Conservation (phyloP, 1,139 yeast genomes). For the Diutina scorzettiae region DNA sequence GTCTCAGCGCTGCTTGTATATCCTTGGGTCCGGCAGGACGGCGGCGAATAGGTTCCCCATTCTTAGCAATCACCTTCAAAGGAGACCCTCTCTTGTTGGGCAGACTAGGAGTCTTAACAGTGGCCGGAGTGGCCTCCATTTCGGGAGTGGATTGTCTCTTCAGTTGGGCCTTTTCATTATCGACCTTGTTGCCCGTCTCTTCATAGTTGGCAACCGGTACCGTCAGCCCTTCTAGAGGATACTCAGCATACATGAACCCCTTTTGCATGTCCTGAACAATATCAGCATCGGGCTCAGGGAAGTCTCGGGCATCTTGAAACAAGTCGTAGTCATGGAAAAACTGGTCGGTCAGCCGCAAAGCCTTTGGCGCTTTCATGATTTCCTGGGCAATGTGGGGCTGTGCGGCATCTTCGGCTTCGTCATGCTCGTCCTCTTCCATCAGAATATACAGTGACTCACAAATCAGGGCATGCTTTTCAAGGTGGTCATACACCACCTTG, state of each 20-base stretch:
- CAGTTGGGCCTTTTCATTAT: not conserved
- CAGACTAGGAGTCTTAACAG: not conserved
- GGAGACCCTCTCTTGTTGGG: not conserved
- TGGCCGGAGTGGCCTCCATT: not conserved
- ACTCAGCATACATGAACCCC: slow-evolving; percentile 2
- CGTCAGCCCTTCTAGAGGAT: slow-evolving; percentile 1
- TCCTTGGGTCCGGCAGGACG: not conserved
- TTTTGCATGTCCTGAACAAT: slow-evolving; percentile 13
- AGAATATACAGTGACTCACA: slow-evolving; percentile 3
- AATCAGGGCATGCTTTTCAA: slow-evolving; percentile 32
- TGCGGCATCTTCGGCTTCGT: slow-evolving; percentile 13
- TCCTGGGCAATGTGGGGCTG: slow-evolving; percentile 21
- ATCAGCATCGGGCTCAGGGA: slow-evolving; percentile 30
- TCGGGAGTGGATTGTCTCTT: not conserved
- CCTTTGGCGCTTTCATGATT: slow-evolving; percentile 22
- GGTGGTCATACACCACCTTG: slow-evolving; percentile 17
- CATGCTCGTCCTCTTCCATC: slow-evolving; percentile 7
- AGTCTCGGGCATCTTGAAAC: slow-evolving; percentile 7
- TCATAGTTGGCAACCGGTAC: not conserved
- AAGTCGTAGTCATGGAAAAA: slow-evolving; percentile 24
- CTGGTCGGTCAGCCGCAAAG: slow-evolving; percentile 24
- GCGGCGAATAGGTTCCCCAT: not conserved
- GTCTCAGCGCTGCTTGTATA: not conserved
- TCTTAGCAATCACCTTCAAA: slow-evolving; percentile 5
- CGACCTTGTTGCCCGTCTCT: not conserved